These are phyloP conservation scores for Flagelloscypha sp. DNA, from an alignment of 768 basidiomycete genomes.

Conservation along the genomic window DNA sequence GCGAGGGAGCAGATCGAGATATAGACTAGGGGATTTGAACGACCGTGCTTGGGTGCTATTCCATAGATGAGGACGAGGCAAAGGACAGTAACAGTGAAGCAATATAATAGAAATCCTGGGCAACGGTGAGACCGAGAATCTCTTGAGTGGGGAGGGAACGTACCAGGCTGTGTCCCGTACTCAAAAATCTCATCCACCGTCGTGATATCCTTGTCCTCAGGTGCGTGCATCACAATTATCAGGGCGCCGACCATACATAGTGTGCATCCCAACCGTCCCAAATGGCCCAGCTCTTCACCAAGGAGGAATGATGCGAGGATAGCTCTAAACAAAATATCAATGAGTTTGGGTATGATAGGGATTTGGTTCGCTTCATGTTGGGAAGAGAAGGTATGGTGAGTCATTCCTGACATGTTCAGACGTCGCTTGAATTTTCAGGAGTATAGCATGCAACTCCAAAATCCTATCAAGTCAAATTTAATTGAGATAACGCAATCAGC, in stretches of 20 bases:
- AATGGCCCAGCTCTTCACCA: conserved; percentile 87
- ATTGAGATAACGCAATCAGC: too few relatives aligned
- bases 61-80: conserved; percentile 80
- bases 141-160: conserved; percentile 13
- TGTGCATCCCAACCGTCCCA: conserved; percentile 82
- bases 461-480: too few relatives aligned
- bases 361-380: too few relatives aligned
- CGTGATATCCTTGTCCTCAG: conserved; percentile 86
- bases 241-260: conserved; percentile 81
- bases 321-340: conserved; percentile 52
- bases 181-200: conserved; percentile 91
- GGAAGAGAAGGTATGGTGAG: too few relatives aligned
- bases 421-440: too few relatives aligned
- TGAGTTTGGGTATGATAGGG: conserved; percentile 9
- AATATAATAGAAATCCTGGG: conserved; percentile 85
- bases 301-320: conserved; percentile 90
- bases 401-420: too few relatives aligned
- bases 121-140: not conserved
- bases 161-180: conserved; percentile 92
- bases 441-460: too few relatives aligned
- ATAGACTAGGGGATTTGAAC: conserved; percentile 83
- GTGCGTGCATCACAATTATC: conserved; percentile 93
- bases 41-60: conserved; percentile 80
- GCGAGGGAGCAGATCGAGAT: conserved; percentile 95
- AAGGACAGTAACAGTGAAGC: conserved; percentile 76